Conservation (phyloP, 495 filamentous ascomycete genomes). For the Daldinia grandis region DNA sequence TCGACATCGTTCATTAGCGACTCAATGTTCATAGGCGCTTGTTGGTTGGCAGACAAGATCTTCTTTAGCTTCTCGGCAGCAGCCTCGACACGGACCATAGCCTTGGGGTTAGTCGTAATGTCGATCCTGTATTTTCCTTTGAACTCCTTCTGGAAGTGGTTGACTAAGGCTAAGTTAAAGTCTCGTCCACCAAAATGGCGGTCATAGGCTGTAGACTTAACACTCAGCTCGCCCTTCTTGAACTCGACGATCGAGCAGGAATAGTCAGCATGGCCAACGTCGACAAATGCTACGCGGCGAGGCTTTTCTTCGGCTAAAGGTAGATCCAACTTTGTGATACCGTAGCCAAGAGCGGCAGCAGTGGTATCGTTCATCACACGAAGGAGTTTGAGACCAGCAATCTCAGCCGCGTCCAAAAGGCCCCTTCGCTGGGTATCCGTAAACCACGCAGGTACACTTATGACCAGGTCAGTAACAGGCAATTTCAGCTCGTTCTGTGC, state of each 20-base stretch:
- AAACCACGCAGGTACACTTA: conserved; percentile 97
- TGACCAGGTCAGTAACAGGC: conserved; percentile 92
- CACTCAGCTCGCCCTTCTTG: conserved; percentile 93
- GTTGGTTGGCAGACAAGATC: conserved; percentile 93
- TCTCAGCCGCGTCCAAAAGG: conserved; percentile 91
- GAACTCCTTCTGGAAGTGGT: conserved; percentile 95
- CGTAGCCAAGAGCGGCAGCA: conserved; percentile 93
- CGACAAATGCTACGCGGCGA: conserved; percentile 88
- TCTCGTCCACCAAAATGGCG: conserved; percentile 97
- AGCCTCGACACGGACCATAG: conserved; percentile 81
- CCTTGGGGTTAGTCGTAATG: conserved; percentile 88
- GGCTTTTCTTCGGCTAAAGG: conserved; percentile 91
- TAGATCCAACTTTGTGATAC: conserved; percentile 96
- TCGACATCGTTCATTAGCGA: conserved; percentile 98
- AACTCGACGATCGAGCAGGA: conserved; percentile 95
- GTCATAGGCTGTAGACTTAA: conserved; percentile 92
- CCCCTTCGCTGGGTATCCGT: conserved; percentile 90
- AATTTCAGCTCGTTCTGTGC: conserved; percentile 87
- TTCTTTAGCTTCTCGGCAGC: conserved; percentile 99
- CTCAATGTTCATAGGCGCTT: conserved; percentile 96
- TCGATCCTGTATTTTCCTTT: conserved; percentile 91
- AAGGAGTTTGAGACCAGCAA: conserved; percentile 91
- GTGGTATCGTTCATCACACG: conserved; percentile 98
- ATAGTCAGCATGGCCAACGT: conserved; percentile 97
- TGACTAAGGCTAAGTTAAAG: conserved; percentile 93